Evolutionary conservation across 1,284 basidiomycete genomes (phyloP).

Genomic region (Tilletia setariae): DNA sequence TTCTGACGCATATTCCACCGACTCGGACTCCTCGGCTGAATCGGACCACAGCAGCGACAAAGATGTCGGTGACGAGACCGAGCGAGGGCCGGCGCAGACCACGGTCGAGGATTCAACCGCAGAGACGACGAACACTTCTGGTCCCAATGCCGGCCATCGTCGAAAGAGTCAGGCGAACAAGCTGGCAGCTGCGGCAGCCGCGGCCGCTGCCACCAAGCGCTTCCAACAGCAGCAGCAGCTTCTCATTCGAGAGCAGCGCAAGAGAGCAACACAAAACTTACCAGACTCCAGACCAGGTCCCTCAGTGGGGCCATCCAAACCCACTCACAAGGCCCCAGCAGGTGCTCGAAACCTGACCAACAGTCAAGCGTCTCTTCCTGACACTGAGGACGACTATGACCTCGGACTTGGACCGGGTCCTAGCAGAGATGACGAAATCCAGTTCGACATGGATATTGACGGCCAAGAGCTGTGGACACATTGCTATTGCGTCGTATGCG

Average conservation of each 20-base stretch:
- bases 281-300: neutral
- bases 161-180: neutral
- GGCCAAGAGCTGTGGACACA: constrained; percentile 47
- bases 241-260: constrained; percentile 8
- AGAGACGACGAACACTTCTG: neutral
- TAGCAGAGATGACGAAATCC: neutral
- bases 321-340: too few relatives aligned
- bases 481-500: constrained; percentile 43
- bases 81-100: neutral
- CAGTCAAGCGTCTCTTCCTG: too few relatives aligned
- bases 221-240: constrained; percentile 12
- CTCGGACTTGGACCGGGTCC: constrained; percentile 3
- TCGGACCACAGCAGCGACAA: neutral
- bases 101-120: neutral
- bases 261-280: neutral
- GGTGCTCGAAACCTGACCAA: too few relatives aligned
- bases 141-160: neutral
- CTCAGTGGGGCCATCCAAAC: too few relatives aligned
- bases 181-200: neutral
- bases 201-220: neutral
- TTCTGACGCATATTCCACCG: constrained; percentile 11
- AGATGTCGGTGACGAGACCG: neutral
- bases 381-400: neutral
- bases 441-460: constrained; percentile 42
- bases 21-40: neutral